Evolutionary conservation across 2,329 filamentous ascomycete genomes (phyloP), one percentile per base, ranked within the genome.

Genomic region (Zymoseptoria passerinii): DNA sequence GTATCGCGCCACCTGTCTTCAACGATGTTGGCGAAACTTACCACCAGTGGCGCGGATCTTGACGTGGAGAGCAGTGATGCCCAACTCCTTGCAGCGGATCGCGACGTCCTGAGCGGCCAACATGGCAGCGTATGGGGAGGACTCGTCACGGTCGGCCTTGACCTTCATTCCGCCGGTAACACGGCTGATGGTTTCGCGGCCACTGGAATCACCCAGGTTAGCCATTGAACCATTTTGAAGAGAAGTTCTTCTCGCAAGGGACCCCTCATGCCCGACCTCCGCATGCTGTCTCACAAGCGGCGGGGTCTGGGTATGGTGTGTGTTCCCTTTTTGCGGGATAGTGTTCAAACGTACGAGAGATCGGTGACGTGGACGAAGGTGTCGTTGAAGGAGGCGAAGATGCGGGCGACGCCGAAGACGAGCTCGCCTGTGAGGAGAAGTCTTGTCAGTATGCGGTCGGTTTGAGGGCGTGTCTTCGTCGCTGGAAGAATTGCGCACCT

Each of bases 131-230:
- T 99, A 99, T 74, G 94, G 94, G 71, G 94, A 97, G 74, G 92
- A 97, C 85, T 99, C 94, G 83, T 99, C 94, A 85, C 94, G 92
- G 77, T 99, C 92, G 80, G 92, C 92, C 89, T 99, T 99, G 86
- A 99, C 94, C 86, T 99, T 99, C 94, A 99, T 99, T 77, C 95
- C 95, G 83, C 95, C 94, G 74, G 95, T 99, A 72, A 99, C 92
- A 90, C 94, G 92, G 86, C 86, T 90, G 83, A 99, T 96, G 82
- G 95, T 99, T 89, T 99, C 94, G 81, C 94, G 94, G 82, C 94
- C 94, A 82, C 90, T 95, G 83, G 78, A 83, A 85, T 84, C 81
- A 85, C 80, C 81, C 81, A 83, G 77, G 81, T 87, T 80, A 87
- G 84, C 80, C 79, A 81, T 66, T 77, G 70, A 74, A 64, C 65